Evolutionary conservation across 345 rosid species (phyloP), one percentile per base, ranked within the genome.

Genomic region (Ceriops zippeliana): DNA sequence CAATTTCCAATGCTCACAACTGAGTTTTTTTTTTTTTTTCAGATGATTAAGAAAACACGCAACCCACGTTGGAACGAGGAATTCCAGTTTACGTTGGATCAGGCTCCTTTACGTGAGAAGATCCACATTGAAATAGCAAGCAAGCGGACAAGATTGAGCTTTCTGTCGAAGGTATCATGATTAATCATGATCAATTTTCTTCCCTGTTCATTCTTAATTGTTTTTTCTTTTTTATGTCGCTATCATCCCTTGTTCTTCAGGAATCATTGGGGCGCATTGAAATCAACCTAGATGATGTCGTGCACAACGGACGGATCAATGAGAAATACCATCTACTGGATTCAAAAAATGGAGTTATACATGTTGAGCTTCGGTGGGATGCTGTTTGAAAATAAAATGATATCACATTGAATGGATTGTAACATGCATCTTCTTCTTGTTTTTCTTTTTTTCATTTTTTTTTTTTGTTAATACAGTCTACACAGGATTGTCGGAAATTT

Each of bases 51-150:
- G 73, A 87, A 75, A 76, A 82, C 82, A 47, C 85, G 92, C 0
- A 75, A 87, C 63, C 96, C 96, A 13, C 71, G 72, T 9, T 89
- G 96, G 96, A 82, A 83, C 6, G 96, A 89, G 61, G 92, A 89
- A 61, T 89, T 89, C 47, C 76, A 84, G 60, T 89, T 81, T 52
- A 86, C 74, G 67, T 79, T 89, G 2, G 96, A 87, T 72, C 86
- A 80, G 70, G 87, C 92, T 16, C 96, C 96, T 28, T 15, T 86
- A 58, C 75, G 76, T 19, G 96, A 89, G 71, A 84, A 73, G 73
- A 83, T 89, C 49, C 82, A 75, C 27, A 68, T 89, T 37, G 86
- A 87, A 76, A 84, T 89, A 22, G 76, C 68, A 74, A 87, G 96
- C 73, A 89, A 81, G 74, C 75, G 89, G 56, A 76, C 77, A 2